phyloP scores from a whole-genome alignment of 306 rosid species.

The Vigna trinervia region DNA sequence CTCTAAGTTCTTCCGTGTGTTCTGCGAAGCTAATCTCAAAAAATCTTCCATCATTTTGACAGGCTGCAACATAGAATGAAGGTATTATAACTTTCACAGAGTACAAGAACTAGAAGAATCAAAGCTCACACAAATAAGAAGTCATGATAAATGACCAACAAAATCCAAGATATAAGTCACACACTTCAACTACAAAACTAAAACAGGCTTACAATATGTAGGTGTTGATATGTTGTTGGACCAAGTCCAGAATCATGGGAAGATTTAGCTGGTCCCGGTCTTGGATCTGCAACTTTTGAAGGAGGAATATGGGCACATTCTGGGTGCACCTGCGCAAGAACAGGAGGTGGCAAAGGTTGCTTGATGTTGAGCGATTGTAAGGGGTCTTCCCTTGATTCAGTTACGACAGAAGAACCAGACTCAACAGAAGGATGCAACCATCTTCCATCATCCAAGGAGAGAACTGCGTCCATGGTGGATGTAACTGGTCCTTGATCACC shows the following conservation, averaged over 20 bases:
- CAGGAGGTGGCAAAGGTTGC: conserved; percentile 94
- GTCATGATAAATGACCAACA: conserved; percentile 28
- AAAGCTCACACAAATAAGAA: conserved; percentile 39
- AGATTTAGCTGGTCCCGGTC: conserved; percentile 85
- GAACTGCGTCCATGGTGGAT: conserved; percentile 85
- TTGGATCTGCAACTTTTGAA: conserved; percentile 97
- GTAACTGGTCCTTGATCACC: conserved; percentile 54
- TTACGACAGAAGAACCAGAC: conserved; percentile 54
- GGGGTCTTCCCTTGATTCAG: conserved; percentile 67
- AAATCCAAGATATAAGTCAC: conserved; percentile 35
- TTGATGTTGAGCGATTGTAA: conserved; percentile 64
- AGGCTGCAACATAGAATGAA: conserved; percentile 65
- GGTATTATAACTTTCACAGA: conserved; percentile 34
- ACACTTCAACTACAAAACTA: conserved; percentile 29
- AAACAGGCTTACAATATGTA: conserved; percentile 75
- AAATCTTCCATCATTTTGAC: conserved; percentile 93
- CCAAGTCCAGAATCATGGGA: conserved; percentile 62
- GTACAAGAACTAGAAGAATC: conserved; percentile 19
- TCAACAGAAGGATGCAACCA: conserved; percentile 68
- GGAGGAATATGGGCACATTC: conserved; percentile 71
- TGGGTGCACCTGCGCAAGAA: conserved; percentile 82
- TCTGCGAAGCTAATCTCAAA: conserved; percentile 81
- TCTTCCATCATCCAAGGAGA: conserved; percentile 86
- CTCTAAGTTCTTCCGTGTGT: conserved; percentile 86
- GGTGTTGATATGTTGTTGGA: conserved; percentile 71